Conservation (phyloP, 352 stramenopile genomes). For the Globisporangium echinulatum region DNA sequence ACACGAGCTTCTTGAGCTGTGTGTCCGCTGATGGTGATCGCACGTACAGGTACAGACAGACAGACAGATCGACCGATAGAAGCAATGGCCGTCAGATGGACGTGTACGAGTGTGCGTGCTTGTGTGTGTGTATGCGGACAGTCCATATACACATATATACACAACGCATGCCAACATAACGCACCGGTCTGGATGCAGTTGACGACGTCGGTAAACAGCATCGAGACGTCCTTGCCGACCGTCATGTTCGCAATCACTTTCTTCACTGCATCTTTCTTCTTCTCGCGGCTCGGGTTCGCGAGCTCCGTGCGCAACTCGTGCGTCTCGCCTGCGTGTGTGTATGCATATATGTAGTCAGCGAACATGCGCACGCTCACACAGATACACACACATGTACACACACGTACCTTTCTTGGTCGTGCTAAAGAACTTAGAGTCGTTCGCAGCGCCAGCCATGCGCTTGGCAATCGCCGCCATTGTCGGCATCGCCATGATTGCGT, state of each 20-base stretch:
- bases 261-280: conserved; percentile 99
- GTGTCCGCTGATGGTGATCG: conserved; percentile 81
- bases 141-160: no score
- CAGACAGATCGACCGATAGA: background rate
- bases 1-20: conserved; percentile 99
- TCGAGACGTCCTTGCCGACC: conserved; percentile 98
- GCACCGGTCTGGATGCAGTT: conserved; percentile 98
- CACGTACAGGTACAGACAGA: background rate
- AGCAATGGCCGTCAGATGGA: no score
- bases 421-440: conserved; percentile 98
- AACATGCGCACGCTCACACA: background rate
- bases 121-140: no score
- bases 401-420: conserved; percentile 94
- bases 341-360: background rate
- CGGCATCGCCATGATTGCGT: conserved; percentile 63
- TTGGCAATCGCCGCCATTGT: conserved; percentile 86
- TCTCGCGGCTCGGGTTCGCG: conserved; percentile 93
- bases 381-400: background rate
- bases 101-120: no score
- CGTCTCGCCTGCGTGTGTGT: conserved; percentile 77
- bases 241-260: conserved; percentile 99
- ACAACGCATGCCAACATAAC: background rate
- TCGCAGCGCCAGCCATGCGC: conserved; percentile 86
- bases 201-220: conserved; percentile 99
- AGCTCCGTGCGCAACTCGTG: conserved; percentile 98